phyloP scores from a whole-genome alignment of 805 yeast genomes.

The Pichia eremophila region DNA sequence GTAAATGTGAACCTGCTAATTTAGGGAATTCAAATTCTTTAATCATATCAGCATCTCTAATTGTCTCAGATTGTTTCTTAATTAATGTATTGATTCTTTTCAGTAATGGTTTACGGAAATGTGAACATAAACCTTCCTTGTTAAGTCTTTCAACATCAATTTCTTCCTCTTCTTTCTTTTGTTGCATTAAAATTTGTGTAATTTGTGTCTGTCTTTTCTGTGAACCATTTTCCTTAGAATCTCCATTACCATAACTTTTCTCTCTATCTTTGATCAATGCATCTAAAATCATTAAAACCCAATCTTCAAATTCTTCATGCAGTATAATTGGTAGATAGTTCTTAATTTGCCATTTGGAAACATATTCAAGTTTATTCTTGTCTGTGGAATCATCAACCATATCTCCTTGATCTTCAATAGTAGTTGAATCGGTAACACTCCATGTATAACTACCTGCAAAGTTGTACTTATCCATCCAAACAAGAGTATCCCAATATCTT shows the following conservation, averaged over 20 bases:
- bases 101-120: slow-evolving; percentile 53
- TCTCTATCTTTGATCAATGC: slow-evolving; percentile 49
- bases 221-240: slow-evolving; percentile 28
- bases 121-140: slow-evolving; percentile 40
- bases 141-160: slow-evolving; percentile 15
- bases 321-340: slow-evolving; percentile 64
- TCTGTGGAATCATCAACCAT: slow-evolving; percentile 16
- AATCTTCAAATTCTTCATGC: slow-evolving; percentile 78
- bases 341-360: slow-evolving; percentile 70
- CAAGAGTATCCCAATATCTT: slow-evolving; percentile 83
- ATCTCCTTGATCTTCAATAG: not conserved
- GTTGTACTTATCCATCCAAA: slow-evolving; percentile 93
- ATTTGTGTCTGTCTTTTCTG: slow-evolving; percentile 59
- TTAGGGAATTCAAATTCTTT: slow-evolving; percentile 64
- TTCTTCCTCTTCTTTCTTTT: slow-evolving; percentile 20
- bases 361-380: slow-evolving; percentile 35
- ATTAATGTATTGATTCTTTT: slow-evolving; percentile 58
- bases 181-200: slow-evolving; percentile 40
- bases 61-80: slow-evolving; percentile 64
- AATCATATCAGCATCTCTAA: slow-evolving; percentile 52
- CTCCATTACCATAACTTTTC: slow-evolving; percentile 13
- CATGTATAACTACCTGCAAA: slow-evolving; percentile 63
- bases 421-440: slow-evolving; percentile 31
- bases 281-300: slow-evolving; percentile 73
- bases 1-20: slow-evolving; percentile 63